phyloP scores from a whole-genome alignment of 2,329 filamentous ascomycete species.

The Davidsoniella australis region DNA sequence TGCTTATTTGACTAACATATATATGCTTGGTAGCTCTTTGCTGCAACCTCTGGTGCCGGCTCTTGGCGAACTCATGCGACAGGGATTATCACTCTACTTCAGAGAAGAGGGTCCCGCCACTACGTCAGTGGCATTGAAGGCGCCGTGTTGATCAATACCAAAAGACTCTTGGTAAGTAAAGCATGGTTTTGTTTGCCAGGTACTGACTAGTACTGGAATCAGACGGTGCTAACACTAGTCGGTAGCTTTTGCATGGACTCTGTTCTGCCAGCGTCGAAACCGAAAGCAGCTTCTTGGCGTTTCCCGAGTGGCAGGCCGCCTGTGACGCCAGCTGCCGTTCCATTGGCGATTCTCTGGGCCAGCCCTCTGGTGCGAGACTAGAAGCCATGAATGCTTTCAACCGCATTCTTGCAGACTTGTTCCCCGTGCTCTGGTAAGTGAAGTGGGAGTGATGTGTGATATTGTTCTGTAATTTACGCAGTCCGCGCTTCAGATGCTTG shows the following conservation, averaged over 20 bases:
- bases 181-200: not conserved
- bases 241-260: constrained; percentile 6
- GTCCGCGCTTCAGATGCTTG: too few relatives aligned
- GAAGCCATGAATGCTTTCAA: constrained; percentile 21
- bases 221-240: not conserved
- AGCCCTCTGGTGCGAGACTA: not conserved
- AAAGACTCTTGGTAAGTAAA: constrained; percentile 21
- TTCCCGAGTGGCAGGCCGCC: constrained; percentile 22
- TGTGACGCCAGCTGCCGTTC: constrained; percentile 1
- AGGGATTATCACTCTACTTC: constrained; percentile 23
- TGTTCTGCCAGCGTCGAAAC: constrained; percentile 13
- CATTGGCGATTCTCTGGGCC: not conserved
- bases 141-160: constrained; percentile 23
- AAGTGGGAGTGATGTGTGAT: not conserved
- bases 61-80: constrained; percentile 25
- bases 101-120: constrained; percentile 22
- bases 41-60: constrained; percentile 21
- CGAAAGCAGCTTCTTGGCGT: constrained; percentile 21
- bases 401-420: constrained; percentile 19
- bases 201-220: not conserved
- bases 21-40: constrained; percentile 22
- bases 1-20: not conserved
- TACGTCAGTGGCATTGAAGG: constrained; percentile 22
- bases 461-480: too few relatives aligned
- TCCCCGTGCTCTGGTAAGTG: constrained; percentile 4